Evolutionary conservation across 768 basidiomycete species (phyloP).

Genomic region (Mycena amicta): DNA sequence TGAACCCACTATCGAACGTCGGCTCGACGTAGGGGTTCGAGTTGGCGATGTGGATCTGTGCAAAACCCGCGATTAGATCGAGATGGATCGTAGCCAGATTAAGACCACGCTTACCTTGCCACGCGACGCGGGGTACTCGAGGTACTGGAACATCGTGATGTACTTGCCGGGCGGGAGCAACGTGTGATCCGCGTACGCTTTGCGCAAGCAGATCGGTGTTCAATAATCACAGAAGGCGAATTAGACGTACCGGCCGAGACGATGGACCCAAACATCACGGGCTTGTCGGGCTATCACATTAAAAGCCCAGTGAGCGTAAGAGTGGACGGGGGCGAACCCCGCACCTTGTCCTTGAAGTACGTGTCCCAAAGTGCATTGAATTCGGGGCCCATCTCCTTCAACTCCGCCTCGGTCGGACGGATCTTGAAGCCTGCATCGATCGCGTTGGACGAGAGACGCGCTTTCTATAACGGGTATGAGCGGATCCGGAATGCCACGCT

Average conservation of each 20-base stretch:
- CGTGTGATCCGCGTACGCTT: constrained; percentile 70
- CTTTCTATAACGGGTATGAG: constrained; percentile 59
- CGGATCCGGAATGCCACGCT: neutral
- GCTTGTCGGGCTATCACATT: constrained; percentile 60
- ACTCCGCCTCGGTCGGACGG: constrained; percentile 66
- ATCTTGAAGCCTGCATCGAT: constrained; percentile 83
- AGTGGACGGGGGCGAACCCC: neutral
- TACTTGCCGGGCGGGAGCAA: constrained; percentile 73
- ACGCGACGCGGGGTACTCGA: constrained; percentile 75
- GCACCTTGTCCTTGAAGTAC: constrained; percentile 71
- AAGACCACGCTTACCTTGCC: constrained; percentile 60
- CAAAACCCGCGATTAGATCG: neutral
- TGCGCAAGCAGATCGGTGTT: neutral
- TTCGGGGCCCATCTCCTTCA: constrained; percentile 80
- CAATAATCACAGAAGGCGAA: neutral
- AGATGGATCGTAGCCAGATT: neutral
- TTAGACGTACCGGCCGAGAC: constrained; percentile 52
- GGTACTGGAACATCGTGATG: constrained; percentile 75
- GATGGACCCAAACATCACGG: constrained; percentile 74
- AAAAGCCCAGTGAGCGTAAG: neutral
- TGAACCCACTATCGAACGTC: constrained; percentile 73
- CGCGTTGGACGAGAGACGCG: constrained; percentile 66
- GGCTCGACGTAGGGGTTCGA: constrained; percentile 65
- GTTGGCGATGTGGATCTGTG: constrained; percentile 63
- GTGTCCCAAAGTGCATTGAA: constrained; percentile 68